Conservation (phyloP, 305 asterid genomes). For the Fraxinus dipetala region DNA sequence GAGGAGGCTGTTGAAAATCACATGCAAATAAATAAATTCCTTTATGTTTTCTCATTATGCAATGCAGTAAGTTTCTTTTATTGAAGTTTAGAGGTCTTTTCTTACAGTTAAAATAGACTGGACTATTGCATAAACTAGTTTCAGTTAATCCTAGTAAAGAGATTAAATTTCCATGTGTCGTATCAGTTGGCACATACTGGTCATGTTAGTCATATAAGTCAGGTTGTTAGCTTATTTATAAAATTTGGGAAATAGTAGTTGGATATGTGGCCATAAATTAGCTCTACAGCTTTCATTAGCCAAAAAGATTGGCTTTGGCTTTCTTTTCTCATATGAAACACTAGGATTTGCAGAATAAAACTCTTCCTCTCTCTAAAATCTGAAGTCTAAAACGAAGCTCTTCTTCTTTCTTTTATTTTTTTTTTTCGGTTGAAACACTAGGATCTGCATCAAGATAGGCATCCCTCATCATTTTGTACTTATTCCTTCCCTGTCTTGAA, state of each 20-base stretch:
- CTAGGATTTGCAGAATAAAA: not conserved
- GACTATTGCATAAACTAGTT: too few species aligned
- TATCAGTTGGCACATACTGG: not conserved
- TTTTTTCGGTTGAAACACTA: not conserved
- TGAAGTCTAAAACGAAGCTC: not conserved
- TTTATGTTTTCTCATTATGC: not conserved
- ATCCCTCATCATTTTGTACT: not conserved
- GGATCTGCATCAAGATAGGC: not conserved
- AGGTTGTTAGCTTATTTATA: not conserved
- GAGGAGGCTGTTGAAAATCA: not conserved
- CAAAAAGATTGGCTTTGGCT: not conserved
- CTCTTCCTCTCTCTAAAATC: not conserved
- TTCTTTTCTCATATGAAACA: not conserved
- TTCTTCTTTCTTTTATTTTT: not conserved
- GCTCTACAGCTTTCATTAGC: not conserved
- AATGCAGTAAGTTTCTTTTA: not conserved
- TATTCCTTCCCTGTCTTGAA: not conserved
- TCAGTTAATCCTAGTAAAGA: not conserved
- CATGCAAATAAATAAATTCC: not conserved
- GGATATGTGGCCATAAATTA: not conserved
- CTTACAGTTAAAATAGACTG: not conserved
- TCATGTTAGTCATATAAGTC: not conserved
- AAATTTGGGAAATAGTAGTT: not conserved
- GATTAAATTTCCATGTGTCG: not conserved
- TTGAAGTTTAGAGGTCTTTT: not conserved